Conservation (phyloP, 73 alveolate species). For the Diophrys sp. region DNA sequence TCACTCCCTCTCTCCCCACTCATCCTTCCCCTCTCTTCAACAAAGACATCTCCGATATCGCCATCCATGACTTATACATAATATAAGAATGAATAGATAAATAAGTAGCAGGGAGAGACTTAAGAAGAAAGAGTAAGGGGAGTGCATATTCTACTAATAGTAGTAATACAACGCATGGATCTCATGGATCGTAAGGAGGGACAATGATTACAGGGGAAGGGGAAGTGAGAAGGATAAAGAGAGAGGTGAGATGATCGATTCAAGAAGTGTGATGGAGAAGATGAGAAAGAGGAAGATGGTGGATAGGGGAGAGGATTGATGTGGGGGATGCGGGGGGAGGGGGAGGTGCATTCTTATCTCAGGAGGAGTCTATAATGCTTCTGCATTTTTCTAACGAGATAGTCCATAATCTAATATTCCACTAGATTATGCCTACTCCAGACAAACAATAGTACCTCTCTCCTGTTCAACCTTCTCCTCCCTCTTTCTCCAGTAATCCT, state of each 20-base stretch:
- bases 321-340: not conserved
- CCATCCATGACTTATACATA: not conserved
- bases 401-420: too few relatives aligned
- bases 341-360: not conserved
- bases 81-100: not conserved
- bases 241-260: not conserved
- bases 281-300: not conserved
- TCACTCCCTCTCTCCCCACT: not conserved
- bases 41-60: too few relatives aligned
- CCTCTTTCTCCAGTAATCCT: not conserved
- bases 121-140: not conserved
- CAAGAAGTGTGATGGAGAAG: not conserved
- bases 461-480: not conserved
- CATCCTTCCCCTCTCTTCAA: not conserved
- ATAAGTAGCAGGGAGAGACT: not conserved
- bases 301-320: not conserved
- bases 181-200: not conserved
- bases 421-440: too few relatives aligned
- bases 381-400: too few relatives aligned
- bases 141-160: not conserved
- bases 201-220: too few relatives aligned
- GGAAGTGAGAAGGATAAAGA: too few relatives aligned
- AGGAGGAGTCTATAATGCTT: not conserved
- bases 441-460: not conserved
- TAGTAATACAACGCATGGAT: not conserved